phyloP scores from a whole-genome alignment of 805 yeast species.

The Candida montana region DNA sequence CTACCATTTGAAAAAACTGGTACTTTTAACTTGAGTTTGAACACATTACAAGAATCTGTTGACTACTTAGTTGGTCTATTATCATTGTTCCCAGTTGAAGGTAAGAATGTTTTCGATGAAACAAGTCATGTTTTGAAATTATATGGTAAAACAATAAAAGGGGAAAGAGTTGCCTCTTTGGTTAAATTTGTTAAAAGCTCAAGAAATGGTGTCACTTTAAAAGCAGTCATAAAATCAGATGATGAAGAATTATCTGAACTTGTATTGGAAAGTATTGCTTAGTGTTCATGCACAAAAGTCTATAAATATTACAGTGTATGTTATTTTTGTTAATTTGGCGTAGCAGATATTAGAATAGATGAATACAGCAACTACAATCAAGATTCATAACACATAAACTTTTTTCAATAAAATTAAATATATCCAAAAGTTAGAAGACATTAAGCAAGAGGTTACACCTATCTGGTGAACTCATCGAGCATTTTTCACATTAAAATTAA shows the following conservation, averaged over 20 bases:
- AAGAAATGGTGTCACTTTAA: constrained; percentile 40
- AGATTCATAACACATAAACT: neutral
- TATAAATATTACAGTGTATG: neutral
- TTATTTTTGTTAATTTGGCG: neutral
- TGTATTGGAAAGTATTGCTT: constrained; percentile 47
- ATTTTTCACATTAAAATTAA: no score
- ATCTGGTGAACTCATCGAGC: no score
- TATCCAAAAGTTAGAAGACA: no score
- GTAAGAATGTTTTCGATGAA: constrained; percentile 46
- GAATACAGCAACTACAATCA: no score
- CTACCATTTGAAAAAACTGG: constrained; percentile 56
- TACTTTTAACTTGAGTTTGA: constrained; percentile 56
- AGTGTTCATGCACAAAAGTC: neutral
- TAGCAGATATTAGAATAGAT: no score
- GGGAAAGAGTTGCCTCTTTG: constrained; percentile 38
- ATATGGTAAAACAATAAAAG: constrained; percentile 63
- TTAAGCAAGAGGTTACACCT: no score
- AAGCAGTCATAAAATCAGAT: constrained; percentile 38
- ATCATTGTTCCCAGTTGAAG: constrained; percentile 70
- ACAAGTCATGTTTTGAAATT: constrained; percentile 68
- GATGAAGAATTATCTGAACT: constrained; percentile 40
- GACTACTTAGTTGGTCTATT: constrained; percentile 46
- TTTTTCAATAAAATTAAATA: no score
- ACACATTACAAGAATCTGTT: constrained; percentile 51
- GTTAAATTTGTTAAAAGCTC: constrained; percentile 39